These are phyloP conservation scores for Lachnellula subtilissima DNA, from an alignment of 2,329 filamentous ascomycete genomes.

Conservation along the genomic window DNA sequence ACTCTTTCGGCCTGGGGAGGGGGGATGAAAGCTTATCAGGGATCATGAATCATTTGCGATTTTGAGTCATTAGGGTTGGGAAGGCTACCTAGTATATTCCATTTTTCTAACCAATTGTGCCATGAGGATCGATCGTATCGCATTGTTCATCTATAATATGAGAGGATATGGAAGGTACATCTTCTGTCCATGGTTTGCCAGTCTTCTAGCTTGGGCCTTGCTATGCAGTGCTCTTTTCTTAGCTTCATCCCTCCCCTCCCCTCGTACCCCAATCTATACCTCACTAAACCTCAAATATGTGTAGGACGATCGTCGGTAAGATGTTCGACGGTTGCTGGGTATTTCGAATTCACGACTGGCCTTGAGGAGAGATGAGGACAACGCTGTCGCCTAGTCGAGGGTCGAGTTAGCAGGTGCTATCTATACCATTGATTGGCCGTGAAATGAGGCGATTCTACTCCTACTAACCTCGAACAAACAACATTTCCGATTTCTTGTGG, in stretches of 20 bases:
- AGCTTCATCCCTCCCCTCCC: neutral
- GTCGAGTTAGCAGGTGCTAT: constrained; percentile 13
- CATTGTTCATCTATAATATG: neutral
- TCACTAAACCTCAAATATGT: neutral
- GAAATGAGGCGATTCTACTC: neutral
- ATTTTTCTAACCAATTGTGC: neutral
- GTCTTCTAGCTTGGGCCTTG: neutral
- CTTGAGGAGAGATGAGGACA: constrained; percentile 60
- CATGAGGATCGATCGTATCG: neutral
- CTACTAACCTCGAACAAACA: constrained; percentile 84
- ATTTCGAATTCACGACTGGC: constrained; percentile 21
- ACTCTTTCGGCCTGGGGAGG: constrained; percentile 15
- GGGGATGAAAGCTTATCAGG: constrained; percentile 26
- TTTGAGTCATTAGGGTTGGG: constrained; percentile 15
- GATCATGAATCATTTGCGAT: constrained; percentile 20
- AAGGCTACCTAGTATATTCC: neutral
- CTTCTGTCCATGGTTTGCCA: neutral
- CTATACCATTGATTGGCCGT: neutral
- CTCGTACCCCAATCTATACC: neutral
- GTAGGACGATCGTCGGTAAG: neutral
- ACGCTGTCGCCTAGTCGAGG: constrained; percentile 60
- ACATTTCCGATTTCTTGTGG: constrained; percentile 97
- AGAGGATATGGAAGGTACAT: neutral
- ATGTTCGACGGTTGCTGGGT: neutral
- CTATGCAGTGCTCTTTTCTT: neutral